Conservation (phyloP, 2,329 filamentous ascomycete species). For the Monosporascus sp. region DNA sequence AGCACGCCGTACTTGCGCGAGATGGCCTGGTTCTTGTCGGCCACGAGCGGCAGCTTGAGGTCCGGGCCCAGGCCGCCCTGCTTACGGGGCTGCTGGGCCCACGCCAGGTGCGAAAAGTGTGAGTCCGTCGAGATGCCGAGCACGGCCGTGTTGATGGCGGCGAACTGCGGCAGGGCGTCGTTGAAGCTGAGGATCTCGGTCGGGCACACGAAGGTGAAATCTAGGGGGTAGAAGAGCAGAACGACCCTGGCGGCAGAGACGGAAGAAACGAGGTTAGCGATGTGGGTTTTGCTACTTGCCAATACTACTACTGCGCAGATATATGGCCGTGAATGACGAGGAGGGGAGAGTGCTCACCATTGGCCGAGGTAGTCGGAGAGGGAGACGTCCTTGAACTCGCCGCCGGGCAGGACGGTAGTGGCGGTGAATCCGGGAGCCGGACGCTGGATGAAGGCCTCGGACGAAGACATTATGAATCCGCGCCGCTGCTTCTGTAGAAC, state of each 20-base stretch:
- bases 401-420: constrained; percentile 43
- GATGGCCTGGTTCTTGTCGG: constrained; percentile 57
- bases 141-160: constrained; percentile 52
- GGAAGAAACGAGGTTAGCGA: neutral
- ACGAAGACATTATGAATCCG: neutral
- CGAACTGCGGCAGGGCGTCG: constrained; percentile 55
- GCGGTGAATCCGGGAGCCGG: constrained; percentile 45
- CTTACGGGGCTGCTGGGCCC: constrained; percentile 52
- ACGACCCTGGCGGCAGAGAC: constrained; percentile 42
- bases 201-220: constrained; percentile 64
- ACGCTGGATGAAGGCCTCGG: constrained; percentile 41
- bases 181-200: constrained; percentile 63
- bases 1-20: constrained; percentile 59
- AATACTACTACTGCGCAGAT: no score
- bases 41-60: constrained; percentile 56
- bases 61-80: constrained; percentile 56
- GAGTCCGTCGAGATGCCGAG: constrained; percentile 59
- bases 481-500: no score
- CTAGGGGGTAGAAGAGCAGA: constrained; percentile 62
- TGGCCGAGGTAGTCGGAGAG: constrained; percentile 41
- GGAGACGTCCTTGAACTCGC: constrained; percentile 42
- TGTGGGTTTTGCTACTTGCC: neutral
- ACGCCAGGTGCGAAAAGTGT: constrained; percentile 52
- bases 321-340: neutral
- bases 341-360: constrained; percentile 31